Conservation (phyloP, 2,329 filamentous ascomycete genomes). For the Hymenoscyphus albidus region DNA sequence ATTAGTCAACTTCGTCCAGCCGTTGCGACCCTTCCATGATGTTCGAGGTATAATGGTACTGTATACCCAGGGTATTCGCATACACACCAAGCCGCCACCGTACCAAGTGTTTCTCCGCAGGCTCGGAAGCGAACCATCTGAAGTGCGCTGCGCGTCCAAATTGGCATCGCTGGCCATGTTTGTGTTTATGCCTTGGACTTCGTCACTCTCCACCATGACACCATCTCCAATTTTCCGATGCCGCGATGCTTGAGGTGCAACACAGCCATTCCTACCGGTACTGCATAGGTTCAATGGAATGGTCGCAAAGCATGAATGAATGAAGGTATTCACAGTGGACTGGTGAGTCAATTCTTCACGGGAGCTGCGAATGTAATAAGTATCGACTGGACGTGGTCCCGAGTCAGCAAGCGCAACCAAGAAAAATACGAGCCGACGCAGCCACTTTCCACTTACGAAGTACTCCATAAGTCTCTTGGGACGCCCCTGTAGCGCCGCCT, state of each 20-base stretch:
- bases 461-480: too few species aligned
- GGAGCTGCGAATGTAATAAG: not conserved
- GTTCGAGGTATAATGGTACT: too few species aligned
- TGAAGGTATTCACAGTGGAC: too few species aligned
- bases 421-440: not conserved
- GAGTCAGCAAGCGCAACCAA: not conserved
- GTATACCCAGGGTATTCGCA: too few species aligned
- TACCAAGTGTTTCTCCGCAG: not conserved
- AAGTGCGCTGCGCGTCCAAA: not conserved
- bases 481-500: not conserved
- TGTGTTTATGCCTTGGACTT: slow-evolving; percentile 5
- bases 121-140: too few species aligned
- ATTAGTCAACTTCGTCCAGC: too few species aligned
- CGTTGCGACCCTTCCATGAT: too few species aligned
- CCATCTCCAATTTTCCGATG: not conserved
- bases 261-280: too few species aligned
- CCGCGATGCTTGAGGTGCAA: too few species aligned
- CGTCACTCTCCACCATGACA: not conserved
- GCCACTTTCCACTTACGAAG: not conserved
- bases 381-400: not conserved
- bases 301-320: too few species aligned
- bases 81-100: not conserved
- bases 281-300: too few species aligned
- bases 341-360: not conserved
- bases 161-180: not conserved